Base-by-base conservation (phyloP, 2,329 filamentous ascomycete species). In the Rhynchosporium secalis region DNA sequence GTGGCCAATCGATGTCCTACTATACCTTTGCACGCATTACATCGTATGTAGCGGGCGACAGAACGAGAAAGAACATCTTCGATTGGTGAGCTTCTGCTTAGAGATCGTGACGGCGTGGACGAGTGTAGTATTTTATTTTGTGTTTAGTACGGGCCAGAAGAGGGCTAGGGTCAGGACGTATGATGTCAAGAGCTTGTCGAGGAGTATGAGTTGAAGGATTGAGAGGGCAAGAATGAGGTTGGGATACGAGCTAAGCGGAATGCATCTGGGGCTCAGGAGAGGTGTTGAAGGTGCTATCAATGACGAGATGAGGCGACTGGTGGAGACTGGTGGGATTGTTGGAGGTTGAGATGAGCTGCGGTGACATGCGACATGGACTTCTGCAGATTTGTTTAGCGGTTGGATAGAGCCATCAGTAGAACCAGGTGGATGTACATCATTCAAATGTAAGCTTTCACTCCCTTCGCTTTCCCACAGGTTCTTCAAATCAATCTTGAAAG, bases 1-100 rank as follows among this genome's bases (percentile, higher is more conserved):
- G 78, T 45, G 72, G 73, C 0, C 55, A 66, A 1, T 72, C 71
- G 0, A 60, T 75, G 6, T 69, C 66, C 0, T 76, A 75, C 33
- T 76, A 73, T 69, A 68, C 71, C n/a, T 68, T 69, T 41, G 60
- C 62, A 0, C 49, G 64, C 5, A 67, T 60, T 28, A 41, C 65
- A 9, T 65, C 46, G 54, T 62, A 61, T 3, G 46, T 46, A 15
- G 66, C 64, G 0, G 66, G 65, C 1, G 48, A 63, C 12, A 52
- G 56, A 1, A 49, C 63, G 56, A 60, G 20, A 46, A 38, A 26
- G n/a, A 45, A 5, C 40, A 54, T 31, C 56, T 56, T 6, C 38
- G 51, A 1, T 20, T 41, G 7, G 58, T 61, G 13, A 55, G 45
- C 26, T 46, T 56, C 28, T 61, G 58, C 45, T 28, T 61, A 2